Conservation (phyloP, 345 rosid genomes). For the Arabidopsis suecica region DNA sequence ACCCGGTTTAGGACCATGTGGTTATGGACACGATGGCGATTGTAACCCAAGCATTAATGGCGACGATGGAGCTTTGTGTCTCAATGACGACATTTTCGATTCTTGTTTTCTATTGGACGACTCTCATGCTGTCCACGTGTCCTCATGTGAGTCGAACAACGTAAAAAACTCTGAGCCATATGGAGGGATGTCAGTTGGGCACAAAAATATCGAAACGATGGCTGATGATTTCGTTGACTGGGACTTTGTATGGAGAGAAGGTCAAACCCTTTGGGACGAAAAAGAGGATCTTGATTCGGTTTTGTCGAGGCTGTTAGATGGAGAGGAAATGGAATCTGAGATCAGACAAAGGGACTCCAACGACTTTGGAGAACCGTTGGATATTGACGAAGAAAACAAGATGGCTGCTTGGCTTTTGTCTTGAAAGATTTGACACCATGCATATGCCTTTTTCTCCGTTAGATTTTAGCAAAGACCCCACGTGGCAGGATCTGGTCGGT, state of each 20-base stretch:
- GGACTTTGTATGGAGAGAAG: conserved; percentile 36
- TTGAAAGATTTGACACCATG: conserved; percentile 25
- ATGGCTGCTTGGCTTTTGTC: conserved; percentile 53
- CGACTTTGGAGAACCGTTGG: conserved; percentile 16
- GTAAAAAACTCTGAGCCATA: neutral
- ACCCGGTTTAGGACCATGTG: conserved; percentile 22
- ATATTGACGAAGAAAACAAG: conserved; percentile 34
- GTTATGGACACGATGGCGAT: neutral
- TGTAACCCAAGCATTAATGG: conserved; percentile 21
- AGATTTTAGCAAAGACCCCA: neutral
- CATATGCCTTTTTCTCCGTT: neutral
- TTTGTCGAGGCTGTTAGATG: conserved; percentile 36
- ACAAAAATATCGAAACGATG: neutral
- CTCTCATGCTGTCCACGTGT: conserved; percentile 2
- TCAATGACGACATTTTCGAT: conserved; percentile 20
- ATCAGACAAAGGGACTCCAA: neutral
- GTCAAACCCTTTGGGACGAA: conserved; percentile 29
- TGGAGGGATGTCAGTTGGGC: neutral
- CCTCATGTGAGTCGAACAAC: conserved; percentile 5
- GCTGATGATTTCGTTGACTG: conserved; percentile 35
- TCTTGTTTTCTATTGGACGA: conserved; percentile 31
- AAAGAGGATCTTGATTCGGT: conserved; percentile 12
- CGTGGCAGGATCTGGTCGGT: neutral
- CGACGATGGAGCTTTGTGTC: conserved; percentile 27
- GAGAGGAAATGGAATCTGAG: conserved; percentile 17